These are phyloP conservation scores for Auxenochlorella protothecoides DNA, from an alignment of 139 green algal species.

Conservation along the genomic window DNA sequence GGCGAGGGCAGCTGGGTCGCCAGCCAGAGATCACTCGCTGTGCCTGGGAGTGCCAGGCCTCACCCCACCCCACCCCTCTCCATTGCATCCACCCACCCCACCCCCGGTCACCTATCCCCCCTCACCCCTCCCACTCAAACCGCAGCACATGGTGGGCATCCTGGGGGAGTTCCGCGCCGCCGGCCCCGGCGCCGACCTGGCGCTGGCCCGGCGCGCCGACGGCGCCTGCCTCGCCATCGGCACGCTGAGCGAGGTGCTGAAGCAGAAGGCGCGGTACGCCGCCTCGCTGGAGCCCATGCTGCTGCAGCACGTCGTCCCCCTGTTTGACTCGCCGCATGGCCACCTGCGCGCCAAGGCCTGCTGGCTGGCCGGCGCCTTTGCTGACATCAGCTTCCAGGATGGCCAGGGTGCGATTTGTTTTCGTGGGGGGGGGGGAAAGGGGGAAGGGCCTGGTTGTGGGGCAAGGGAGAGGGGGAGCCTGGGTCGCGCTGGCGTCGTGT, in stretches of 20 bases:
- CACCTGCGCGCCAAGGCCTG: constrained; percentile 86
- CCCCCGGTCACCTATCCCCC: neutral
- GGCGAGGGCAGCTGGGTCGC: neutral
- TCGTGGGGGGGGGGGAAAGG: too few species aligned
- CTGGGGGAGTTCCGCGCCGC: constrained; percentile 26
- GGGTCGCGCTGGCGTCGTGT: too few species aligned
- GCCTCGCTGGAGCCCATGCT: constrained; percentile 77
- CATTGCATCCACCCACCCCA: neutral
- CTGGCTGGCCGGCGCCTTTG: constrained; percentile 77
- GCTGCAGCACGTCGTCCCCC: constrained; percentile 59
- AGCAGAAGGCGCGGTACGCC: constrained; percentile 69
- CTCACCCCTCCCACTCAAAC: neutral
- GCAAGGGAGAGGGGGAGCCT: too few species aligned
- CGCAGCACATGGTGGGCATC: constrained; percentile 24
- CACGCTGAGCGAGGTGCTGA: constrained; percentile 62
- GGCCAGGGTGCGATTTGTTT: constrained; percentile 10
- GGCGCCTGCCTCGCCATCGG: constrained; percentile 83
- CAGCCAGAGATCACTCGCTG: too few species aligned
- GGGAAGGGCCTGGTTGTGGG: too few species aligned
- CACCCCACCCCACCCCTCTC: neutral
- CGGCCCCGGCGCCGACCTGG: constrained; percentile 12
- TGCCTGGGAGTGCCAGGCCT: too few species aligned
- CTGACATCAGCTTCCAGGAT: constrained; percentile 66
- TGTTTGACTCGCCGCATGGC: constrained; percentile 45
- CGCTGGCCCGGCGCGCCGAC: constrained; percentile 67